phyloP scores from a whole-genome alignment of 352 stramenopile genomes.

The Halophytophthora polymorphica region DNA sequence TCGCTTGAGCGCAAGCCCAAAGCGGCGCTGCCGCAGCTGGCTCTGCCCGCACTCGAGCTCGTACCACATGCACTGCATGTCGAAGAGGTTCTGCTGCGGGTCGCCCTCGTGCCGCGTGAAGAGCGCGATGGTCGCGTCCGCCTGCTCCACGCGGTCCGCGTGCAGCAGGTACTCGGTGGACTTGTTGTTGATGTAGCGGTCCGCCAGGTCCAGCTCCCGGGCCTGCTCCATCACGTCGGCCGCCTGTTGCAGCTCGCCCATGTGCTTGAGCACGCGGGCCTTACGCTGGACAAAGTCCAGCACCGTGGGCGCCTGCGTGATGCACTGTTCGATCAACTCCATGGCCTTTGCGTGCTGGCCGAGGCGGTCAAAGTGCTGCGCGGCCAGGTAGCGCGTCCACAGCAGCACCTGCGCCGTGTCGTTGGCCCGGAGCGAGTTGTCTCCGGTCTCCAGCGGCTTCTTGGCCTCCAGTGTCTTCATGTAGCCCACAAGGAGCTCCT shows the following conservation, averaged over 20 bases:
- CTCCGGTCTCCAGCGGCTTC: conserved; percentile 42
- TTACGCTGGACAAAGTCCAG: conserved; percentile 96
- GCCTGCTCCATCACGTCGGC: conserved; percentile 91
- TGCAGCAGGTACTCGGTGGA: conserved; percentile 96
- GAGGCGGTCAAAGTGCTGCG: conserved; percentile 91
- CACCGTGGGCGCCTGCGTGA: conserved; percentile 87
- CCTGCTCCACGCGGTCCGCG: conserved; percentile 90
- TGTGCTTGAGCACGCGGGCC: conserved; percentile 92
- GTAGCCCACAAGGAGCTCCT: conserved; percentile 78
- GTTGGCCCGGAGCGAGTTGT: conserved; percentile 30
- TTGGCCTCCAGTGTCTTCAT: conserved; percentile 66
- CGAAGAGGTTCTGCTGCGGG: conserved; percentile 94
- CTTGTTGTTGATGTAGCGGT: conserved; percentile 99
- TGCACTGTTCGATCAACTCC: conserved; percentile 90
- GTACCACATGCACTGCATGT: conserved; percentile 99
- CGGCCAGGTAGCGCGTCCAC: conserved; percentile 92
- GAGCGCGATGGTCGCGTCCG: conserved; percentile 92
- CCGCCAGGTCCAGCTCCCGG: conserved; percentile 93
- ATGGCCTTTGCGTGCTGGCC: conserved; percentile 87
- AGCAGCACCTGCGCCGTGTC: conserved; percentile 46
- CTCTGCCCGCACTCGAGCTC: conserved; percentile 89
- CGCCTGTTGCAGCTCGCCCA: conserved; percentile 88
- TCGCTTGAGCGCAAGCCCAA: conserved; percentile 92
- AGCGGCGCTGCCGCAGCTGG: conserved; percentile 59
- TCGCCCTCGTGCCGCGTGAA: conserved; percentile 97